Base-by-base conservation (phyloP, 192 early-diverging fungal genomes). In the Geosiphon pyriformis region DNA sequence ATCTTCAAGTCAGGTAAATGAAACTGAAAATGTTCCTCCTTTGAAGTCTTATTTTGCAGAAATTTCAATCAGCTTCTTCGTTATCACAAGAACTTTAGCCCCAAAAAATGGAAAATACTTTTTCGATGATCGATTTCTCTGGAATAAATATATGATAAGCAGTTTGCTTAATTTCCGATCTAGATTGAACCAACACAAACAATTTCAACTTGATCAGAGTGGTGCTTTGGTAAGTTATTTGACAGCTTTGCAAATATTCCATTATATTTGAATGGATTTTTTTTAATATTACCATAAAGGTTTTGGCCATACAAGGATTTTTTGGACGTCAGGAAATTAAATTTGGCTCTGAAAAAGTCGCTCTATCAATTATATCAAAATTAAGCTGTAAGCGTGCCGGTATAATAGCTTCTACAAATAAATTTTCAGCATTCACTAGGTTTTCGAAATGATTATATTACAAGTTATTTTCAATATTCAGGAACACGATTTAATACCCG, bases 401-500 rank as follows among this genome's bases (percentile, higher is more conserved):
- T 80, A 70, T 23, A 42, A 42, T 42, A 22, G 34, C 20, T 57
- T 49, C 10, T 48, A 2, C 27, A 30, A 6, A 18, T 56, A 50
- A 15, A 2, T 33, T 30, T 34, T 26, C 31, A 25, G 12, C 26
- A 50, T 47, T 11, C 25, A 29, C 26, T n/a, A n/a, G n/a, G n/a
- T n/a, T n/a, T 31, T 65, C 11, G 1, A 8, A 23, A 42, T 11
- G 22, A 56, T 46, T 10, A 26, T 6, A 34, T 67, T 70, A 33
- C 59, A 20, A 72, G 64, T 48, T 73, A 76, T 70, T 72, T 75
- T 20, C 70, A 65, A 71, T 75, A 76, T 29, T 82, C 91, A 50
- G 98, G 98, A 4, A 96, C 93, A 33, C 82, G 98, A 46, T 96
- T 91, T 72, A 89, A 93, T 68, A 90, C 95, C 1, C 86, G 98